Evolutionary conservation across 257 asterid species (phyloP).

Genomic region (Knoxia roxburghii): DNA sequence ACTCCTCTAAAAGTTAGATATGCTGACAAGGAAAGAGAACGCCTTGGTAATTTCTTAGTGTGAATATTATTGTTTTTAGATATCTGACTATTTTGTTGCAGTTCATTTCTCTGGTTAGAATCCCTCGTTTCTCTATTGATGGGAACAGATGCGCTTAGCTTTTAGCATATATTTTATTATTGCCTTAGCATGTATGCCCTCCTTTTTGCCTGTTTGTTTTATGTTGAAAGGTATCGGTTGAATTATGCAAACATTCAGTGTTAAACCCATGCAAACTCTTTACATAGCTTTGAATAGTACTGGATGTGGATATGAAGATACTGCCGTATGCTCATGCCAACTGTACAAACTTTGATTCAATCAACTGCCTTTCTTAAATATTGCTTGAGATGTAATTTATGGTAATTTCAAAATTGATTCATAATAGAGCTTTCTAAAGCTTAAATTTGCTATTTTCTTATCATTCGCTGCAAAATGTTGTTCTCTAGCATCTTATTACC

Average conservation of each 20-base stretch:
- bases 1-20: conserved; percentile 60
- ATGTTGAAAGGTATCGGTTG: background rate
- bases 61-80: background rate
- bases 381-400: background rate
- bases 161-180: background rate
- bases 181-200: background rate
- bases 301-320: background rate
- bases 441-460: too few species aligned
- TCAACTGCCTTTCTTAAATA: background rate
- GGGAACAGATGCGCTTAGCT: background rate
- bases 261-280: background rate
- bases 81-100: background rate
- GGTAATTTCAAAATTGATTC: background rate
- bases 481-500: background rate
- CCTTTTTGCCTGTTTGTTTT: background rate
- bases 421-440: background rate
- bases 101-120: background rate
- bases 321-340: background rate
- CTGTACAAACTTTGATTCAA: background rate
- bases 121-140: background rate
- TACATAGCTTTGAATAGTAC: background rate
- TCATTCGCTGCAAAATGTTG: background rate
- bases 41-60: conserved; percentile 51
- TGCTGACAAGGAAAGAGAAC: conserved; percentile 77
- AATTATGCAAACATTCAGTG: background rate